Conservation (phyloP, 2,329 filamentous ascomycete genomes). For the Aspergillus floridensis region DNA sequence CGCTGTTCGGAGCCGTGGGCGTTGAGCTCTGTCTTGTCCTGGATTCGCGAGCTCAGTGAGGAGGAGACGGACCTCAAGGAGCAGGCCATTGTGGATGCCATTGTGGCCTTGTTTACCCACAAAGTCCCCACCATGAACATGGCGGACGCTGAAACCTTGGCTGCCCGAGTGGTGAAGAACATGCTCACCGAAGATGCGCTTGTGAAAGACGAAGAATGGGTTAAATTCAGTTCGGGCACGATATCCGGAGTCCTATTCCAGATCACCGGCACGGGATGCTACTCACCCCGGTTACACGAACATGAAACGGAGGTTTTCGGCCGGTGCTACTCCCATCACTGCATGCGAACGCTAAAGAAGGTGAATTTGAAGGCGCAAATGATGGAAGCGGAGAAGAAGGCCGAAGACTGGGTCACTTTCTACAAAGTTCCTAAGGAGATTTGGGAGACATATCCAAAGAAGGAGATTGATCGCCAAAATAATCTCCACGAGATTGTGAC, state of each 20-base stretch:
- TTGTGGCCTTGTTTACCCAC: conserved; percentile 84
- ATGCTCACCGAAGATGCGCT: conserved; percentile 79
- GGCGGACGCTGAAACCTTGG: conserved; percentile 87
- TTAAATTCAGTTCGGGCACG: conserved; percentile 78
- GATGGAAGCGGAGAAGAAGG: conserved; percentile 65
- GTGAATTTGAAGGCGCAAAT: conserved; percentile 77
- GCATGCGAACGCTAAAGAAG: conserved; percentile 90
- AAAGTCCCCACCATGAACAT: conserved; percentile 99
- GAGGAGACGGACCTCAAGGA: conserved; percentile 84
- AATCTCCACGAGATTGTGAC: conserved; percentile 93
- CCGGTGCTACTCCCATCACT: conserved; percentile 90
- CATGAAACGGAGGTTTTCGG: conserved; percentile 60
- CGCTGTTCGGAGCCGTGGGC: conserved; percentile 91
- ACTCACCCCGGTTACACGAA: conserved; percentile 76
- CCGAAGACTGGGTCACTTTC: conserved; percentile 84
- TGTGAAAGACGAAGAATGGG: conserved; percentile 92
- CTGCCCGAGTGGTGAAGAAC: conserved; percentile 69
- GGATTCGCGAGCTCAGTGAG: conserved; percentile 86
- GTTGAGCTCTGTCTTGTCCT: conserved; percentile 77
- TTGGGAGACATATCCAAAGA: conserved; percentile 68
- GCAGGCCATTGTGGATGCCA: conserved; percentile 79
- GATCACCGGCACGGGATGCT: conserved; percentile 86
- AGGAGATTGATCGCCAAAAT: conserved; percentile 91
- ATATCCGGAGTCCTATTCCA: conserved; percentile 93
- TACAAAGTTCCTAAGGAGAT: conserved; percentile 80